A percentile compares a stretch with the other conserved stretches of the same genome.
These are phyloP conservation scores for Phytophthora cactorum DNA, from an alignment of 352 stramenopile species.

Conservation along the genomic window DNA sequence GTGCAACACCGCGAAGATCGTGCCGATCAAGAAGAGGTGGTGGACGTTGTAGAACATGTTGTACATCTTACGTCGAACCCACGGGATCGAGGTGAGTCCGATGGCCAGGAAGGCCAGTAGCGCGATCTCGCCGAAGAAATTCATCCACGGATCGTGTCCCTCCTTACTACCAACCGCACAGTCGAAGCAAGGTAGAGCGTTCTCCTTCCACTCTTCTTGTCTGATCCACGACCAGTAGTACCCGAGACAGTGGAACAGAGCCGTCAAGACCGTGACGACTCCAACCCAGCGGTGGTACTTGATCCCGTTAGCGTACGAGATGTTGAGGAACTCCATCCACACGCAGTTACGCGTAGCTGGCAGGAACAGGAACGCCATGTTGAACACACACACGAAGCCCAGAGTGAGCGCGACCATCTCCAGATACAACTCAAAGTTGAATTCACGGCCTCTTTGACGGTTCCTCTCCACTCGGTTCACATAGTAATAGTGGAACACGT, in stretches of 20 bases:
- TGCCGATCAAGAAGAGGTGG: slow-evolving; percentile 52
- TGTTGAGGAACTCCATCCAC: slow-evolving; percentile 68
- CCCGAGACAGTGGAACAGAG: slow-evolving; percentile 36
- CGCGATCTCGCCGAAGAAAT: slow-evolving; percentile 54
- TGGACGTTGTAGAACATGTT: slow-evolving; percentile 53
- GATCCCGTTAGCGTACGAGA: slow-evolving; percentile 57
- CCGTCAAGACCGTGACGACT: slow-evolving; percentile 40
- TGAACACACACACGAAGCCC: slow-evolving; percentile 52
- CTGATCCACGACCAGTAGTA: slow-evolving; percentile 45
- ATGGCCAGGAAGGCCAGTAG: slow-evolving; percentile 50
- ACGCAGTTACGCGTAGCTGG: slow-evolving; percentile 49
- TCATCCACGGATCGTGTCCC: slow-evolving; percentile 49
- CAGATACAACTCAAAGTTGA: slow-evolving; percentile 36
- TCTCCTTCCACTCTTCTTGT: slow-evolving; percentile 27
- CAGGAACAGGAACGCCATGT: slow-evolving; percentile 59
- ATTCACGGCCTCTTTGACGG: background rate
- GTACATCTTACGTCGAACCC: slow-evolving; percentile 48
- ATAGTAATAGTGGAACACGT: slow-evolving; percentile 39
- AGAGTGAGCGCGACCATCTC: slow-evolving; percentile 41
- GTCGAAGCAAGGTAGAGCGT: slow-evolving; percentile 52
- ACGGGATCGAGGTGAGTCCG: slow-evolving; percentile 46
- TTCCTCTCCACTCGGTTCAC: slow-evolving; percentile 15
- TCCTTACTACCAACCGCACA: slow-evolving; percentile 36
- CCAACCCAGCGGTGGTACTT: slow-evolving; percentile 65
- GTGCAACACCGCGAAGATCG: slow-evolving; percentile 54